phyloP scores from a whole-genome alignment of 345 rosid genomes.

The Laguncularia racemosa region DNA sequence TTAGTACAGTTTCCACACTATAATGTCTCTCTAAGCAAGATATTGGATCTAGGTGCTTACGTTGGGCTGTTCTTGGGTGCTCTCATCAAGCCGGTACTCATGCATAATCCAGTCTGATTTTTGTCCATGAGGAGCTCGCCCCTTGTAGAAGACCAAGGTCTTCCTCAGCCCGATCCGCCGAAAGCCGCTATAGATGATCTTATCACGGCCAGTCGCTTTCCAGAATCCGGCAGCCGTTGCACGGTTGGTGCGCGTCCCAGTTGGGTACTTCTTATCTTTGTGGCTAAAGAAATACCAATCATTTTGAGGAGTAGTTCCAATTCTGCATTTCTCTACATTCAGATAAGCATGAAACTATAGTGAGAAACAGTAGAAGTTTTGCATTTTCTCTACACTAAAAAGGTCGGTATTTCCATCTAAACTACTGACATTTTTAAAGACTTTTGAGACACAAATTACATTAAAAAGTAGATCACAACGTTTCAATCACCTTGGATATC shows the following conservation, averaged over 20 bases:
- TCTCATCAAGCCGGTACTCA: constrained; percentile 86
- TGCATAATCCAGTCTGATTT: constrained; percentile 99
- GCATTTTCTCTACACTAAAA: no score
- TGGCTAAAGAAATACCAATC: constrained; percentile 99
- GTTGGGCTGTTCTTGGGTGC: constrained; percentile 18
- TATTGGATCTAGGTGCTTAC: constrained; percentile 20
- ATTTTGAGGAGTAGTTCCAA: constrained; percentile 89
- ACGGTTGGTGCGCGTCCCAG: constrained; percentile 89
- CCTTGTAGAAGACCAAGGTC: constrained; percentile 85
- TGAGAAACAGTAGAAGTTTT: background rate
- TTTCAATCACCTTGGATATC: constrained; percentile 71
- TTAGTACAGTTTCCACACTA: no score
- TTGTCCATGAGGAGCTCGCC: constrained; percentile 93
- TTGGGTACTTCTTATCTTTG: constrained; percentile 94
- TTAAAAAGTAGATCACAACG: background rate
- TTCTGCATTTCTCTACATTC: constrained; percentile 71
- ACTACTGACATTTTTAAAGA: no score
- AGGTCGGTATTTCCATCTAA: no score
- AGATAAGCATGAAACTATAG: background rate
- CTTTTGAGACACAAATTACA: background rate
- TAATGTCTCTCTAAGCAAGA: no score
- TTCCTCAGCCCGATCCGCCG: constrained; percentile 80
- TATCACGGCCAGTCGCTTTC: constrained; percentile 98
- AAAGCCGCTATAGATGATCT: constrained; percentile 69
- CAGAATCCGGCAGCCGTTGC: constrained; percentile 93